Evolutionary conservation across 129 eudicot genomes (phyloP), one percentile per base, ranked within the genome.

Genomic region (Kitagawia praeruptora): DNA sequence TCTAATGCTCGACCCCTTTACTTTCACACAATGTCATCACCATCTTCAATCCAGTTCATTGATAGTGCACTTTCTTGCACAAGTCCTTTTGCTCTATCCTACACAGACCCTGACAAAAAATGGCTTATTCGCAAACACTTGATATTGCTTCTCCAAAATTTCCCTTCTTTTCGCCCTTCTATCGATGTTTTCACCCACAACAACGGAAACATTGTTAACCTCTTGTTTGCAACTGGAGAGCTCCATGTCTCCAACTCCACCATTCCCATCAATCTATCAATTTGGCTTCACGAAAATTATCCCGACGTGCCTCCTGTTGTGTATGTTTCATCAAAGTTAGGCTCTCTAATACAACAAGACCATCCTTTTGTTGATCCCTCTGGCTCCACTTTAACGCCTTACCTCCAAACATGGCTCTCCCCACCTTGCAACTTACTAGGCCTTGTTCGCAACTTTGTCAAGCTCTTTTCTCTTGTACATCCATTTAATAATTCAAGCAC

Each of bases 221-320:
- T 92, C 25, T 80, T 92, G 47, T 78, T 82, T 42, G 89, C 87
- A 3, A 82, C 27, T 2, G 97, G 96, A 10, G 47, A 75, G 47
- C 69, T 90, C 1, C 80, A 64, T 28, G 45, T 88, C 48, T 80
- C 90, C 53, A 78, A 34, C 6, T 86, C 49, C 27, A 75, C 80
- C 15, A 90, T 89, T 76, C 67, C 69, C 19, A 70, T 88, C 41
- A 81, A 45, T 9, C 7, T 92, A 19, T 82, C 73, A 71, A 85
- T 92, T 47, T 92, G 97, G 97, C 38, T 90, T 18, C 90, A 90
- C 64, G 93, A 90, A 77, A 71, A 78, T 40, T 88, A 90, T 80
- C 96, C 96, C n/a, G 42, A 77, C 18, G 38, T 79, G 56, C 80
- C 89, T 51, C 93, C 98, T 1, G 72, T 84, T 9, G 93, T 87